phyloP scores from a whole-genome alignment of 352 stramenopile genomes.

The Phytophthora fragariae region DNA sequence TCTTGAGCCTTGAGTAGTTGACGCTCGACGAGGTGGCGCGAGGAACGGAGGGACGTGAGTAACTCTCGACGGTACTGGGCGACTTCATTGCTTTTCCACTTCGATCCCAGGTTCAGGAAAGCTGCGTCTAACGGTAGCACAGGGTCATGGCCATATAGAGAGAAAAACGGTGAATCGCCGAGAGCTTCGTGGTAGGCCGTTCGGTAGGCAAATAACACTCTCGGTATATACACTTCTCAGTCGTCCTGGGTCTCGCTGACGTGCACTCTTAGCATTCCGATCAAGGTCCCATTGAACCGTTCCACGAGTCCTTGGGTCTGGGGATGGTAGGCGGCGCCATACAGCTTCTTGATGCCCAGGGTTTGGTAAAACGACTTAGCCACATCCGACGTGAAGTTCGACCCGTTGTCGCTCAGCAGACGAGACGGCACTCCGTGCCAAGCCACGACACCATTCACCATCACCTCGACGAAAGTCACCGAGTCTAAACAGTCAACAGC shows the following conservation, averaged over 20 bases:
- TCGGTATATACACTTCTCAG: too few relatives aligned
- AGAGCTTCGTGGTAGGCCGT: conserved; percentile 15
- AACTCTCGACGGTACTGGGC: neutral
- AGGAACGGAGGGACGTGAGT: neutral
- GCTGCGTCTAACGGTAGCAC: conserved; percentile 6
- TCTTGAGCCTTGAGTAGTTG: conserved; percentile 3
- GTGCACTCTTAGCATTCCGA: too few relatives aligned
- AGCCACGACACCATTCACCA: neutral
- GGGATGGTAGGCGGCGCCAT: neutral
- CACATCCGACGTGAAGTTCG: neutral
- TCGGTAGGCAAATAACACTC: conserved; percentile 14
- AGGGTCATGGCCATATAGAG: conserved; percentile 2
- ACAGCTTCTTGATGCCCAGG: conserved; percentile 9
- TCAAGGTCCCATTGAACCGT: too few relatives aligned
- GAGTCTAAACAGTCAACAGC: neutral
- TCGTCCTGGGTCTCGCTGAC: too few relatives aligned
- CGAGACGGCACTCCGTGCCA: neutral
- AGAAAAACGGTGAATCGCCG: conserved; percentile 15
- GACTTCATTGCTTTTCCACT: neutral
- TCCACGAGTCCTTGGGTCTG: conserved; percentile 7
- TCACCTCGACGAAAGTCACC: neutral
- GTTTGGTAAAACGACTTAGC: conserved; percentile 12
- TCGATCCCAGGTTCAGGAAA: conserved; percentile 5
- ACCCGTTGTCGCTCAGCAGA: conserved; percentile 8
- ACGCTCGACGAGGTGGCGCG: neutral